Evolutionary conservation across 495 filamentous ascomycete genomes (phyloP), one percentile per base, ranked within the genome.

Genomic region (Penicillium ochrochloron): DNA sequence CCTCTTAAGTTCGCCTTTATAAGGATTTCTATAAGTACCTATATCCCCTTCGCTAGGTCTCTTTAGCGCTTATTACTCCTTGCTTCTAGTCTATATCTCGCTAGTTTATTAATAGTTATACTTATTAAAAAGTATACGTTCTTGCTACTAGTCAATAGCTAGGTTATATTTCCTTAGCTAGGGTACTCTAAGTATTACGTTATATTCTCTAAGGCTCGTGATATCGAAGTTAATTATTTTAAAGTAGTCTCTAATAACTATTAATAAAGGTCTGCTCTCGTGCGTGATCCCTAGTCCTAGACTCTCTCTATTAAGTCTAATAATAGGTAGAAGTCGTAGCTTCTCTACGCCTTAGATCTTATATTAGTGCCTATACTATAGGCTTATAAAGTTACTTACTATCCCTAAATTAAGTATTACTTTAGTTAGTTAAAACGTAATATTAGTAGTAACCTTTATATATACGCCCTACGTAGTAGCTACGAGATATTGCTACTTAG

Each of bases 21-120:
- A n/a, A 33, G 50, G 50, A 27, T 53, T 33, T 23, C n/a, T 53
- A 53, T 53, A 53, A 53, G 50, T 53, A 53, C 25, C 50, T 53
- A 33, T 23, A 15, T 33, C 50, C 10, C 50, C 14, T 0, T 7
- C 0, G 12, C 50, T 53, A 53, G 27, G 27, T 53, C 50, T 53
- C 25, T 33, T 53, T 53, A 53, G 50, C 12, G 8, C 33, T 2
- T 17, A n/a, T 17, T 7, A 7, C 25, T 53, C 50, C 33, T 31
- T 8, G 0, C n/a, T n/a, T 33, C 50, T 53, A n/a, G n/a, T n/a
- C n/a, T n/a, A n/a, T n/a, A n/a, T n/a, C n/a, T n/a, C 4, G 4
- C 27, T 53, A 3, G 11, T 53, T 14, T 53, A 33, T 53, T 9
- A 9, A 53, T 11, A 53, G 0, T 9, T 10, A 23, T 33, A 53